phyloP scores from a whole-genome alignment of 192 early-diverging fungal species.

The Coemansia sp. region DNA sequence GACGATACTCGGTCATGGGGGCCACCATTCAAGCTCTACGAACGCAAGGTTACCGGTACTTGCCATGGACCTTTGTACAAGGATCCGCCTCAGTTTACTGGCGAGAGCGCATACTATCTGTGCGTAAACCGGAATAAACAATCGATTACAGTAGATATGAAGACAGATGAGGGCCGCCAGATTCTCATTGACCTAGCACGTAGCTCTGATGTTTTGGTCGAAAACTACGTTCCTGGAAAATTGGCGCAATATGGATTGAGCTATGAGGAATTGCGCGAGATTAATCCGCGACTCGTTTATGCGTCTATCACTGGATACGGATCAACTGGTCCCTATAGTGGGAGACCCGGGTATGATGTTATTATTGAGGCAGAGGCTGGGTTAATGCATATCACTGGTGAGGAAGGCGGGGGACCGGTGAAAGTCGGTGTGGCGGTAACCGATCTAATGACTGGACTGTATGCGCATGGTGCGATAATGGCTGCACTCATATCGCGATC shows the following conservation, averaged over 20 bases:
- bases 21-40: slow-evolving; percentile 56
- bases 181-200: slow-evolving; percentile 71
- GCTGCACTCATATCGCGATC: slow-evolving; percentile 78
- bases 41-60: slow-evolving; percentile 16
- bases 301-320: slow-evolving; percentile 88
- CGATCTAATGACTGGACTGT: slow-evolving; percentile 78
- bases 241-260: slow-evolving; percentile 75
- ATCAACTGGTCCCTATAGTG: slow-evolving; percentile 78
- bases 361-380: slow-evolving; percentile 90
- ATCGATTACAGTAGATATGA: slow-evolving; percentile 88
- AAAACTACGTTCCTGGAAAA: slow-evolving; percentile 93
- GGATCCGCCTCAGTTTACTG: slow-evolving; percentile 33
- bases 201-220: slow-evolving; percentile 81
- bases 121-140: slow-evolving; percentile 92
- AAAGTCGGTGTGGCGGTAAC: slow-evolving; percentile 98
- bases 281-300: slow-evolving; percentile 86
- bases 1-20: slow-evolving; percentile 94
- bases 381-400: slow-evolving; percentile 96
- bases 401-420: slow-evolving; percentile 77
- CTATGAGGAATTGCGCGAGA: slow-evolving; percentile 64
- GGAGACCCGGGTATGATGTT: slow-evolving; percentile 89
- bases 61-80: slow-evolving; percentile 33
- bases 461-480: slow-evolving; percentile 89
- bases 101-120: slow-evolving; percentile 89
- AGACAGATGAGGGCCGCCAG: slow-evolving; percentile 60